Conservation (phyloP, 2,329 filamentous ascomycete species). For the Alternaria atra region DNA sequence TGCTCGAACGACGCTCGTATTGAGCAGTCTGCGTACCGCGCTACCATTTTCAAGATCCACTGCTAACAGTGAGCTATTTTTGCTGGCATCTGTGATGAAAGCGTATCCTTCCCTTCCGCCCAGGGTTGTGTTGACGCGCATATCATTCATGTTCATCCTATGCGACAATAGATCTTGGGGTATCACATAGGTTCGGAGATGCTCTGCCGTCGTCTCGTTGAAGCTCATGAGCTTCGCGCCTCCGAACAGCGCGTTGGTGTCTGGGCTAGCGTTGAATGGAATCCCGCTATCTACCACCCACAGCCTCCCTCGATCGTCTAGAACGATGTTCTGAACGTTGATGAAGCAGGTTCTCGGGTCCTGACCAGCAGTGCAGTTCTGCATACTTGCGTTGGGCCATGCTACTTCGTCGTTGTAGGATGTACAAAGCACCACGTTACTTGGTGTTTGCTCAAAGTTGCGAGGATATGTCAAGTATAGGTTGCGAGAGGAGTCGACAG, state of each 20-base stretch:
- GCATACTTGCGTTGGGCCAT: conserved; percentile 53
- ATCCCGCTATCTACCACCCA: conserved; percentile 57
- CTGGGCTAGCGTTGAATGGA: conserved; percentile 34
- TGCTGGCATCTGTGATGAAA: conserved; percentile 55
- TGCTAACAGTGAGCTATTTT: conserved; percentile 50
- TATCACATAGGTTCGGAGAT: conserved; percentile 51
- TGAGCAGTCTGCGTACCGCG: conserved; percentile 50
- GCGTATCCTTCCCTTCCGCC: conserved; percentile 51
- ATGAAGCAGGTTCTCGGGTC: conserved; percentile 56
- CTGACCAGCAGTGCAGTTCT: conserved; percentile 52
- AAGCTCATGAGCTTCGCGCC: conserved; percentile 57
- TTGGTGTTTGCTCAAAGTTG: conserved; percentile 49
- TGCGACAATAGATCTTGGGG: conserved; percentile 47
- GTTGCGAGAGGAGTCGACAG: conserved; percentile 49
- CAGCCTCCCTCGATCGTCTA: conserved; percentile 51
- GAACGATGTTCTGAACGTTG: conserved; percentile 58
- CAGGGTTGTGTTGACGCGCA: conserved; percentile 56
- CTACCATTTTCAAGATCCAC: conserved; percentile 51
- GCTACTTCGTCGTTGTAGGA: conserved; percentile 51
- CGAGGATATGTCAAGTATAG: conserved; percentile 56
- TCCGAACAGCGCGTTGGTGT: conserved; percentile 38
- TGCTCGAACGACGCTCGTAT: conserved; percentile 47
- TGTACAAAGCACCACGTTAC: conserved; percentile 53
- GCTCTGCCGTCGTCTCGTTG: conserved; percentile 42
- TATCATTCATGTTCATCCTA: conserved; percentile 54